These are phyloP conservation scores for Tolypocladium album DNA, from an alignment of 2,329 filamentous ascomycete genomes.

Conservation along the genomic window DNA sequence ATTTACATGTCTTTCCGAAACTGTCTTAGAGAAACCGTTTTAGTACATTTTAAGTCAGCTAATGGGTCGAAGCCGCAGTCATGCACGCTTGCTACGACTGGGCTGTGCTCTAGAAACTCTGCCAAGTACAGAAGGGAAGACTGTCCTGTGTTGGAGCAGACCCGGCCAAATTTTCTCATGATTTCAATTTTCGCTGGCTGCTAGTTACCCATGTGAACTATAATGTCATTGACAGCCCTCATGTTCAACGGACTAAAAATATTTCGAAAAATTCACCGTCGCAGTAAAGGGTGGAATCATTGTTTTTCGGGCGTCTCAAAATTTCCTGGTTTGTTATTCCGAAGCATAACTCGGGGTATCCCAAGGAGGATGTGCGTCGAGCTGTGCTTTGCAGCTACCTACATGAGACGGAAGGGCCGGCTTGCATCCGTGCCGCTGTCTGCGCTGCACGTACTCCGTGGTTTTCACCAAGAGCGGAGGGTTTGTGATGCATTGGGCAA, in stretches of 20 bases:
- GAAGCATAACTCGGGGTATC: no score
- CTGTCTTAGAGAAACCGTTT: conserved; percentile 30
- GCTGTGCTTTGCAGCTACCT: no score
- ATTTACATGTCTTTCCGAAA: conserved; percentile 31
- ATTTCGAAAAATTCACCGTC: conserved; percentile 27
- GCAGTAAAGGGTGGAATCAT: conserved; percentile 27
- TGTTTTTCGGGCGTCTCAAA: conserved; percentile 25
- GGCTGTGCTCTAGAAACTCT: conserved; percentile 16
- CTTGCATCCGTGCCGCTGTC: neutral
- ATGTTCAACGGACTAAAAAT: conserved; percentile 23
- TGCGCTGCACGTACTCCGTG: no score
- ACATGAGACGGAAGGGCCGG: neutral
- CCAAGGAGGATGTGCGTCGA: no score
- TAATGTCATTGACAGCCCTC: conserved; percentile 27
- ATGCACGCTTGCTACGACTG: conserved; percentile 22
- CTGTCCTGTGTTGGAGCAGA: conserved; percentile 26
- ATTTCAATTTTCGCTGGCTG: no score
- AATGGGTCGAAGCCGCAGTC: conserved; percentile 21
- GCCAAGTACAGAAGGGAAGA: conserved; percentile 29
- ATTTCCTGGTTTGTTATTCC: no score
- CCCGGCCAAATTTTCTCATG: conserved; percentile 19
- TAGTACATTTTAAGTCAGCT: conserved; percentile 31
- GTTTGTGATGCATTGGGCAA: no score
- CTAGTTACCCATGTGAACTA: conserved; percentile 5
- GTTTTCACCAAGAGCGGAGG: neutral